Evolutionary conservation across 805 yeast species (phyloP).

Genomic region (Pichia ethanolica): DNA sequence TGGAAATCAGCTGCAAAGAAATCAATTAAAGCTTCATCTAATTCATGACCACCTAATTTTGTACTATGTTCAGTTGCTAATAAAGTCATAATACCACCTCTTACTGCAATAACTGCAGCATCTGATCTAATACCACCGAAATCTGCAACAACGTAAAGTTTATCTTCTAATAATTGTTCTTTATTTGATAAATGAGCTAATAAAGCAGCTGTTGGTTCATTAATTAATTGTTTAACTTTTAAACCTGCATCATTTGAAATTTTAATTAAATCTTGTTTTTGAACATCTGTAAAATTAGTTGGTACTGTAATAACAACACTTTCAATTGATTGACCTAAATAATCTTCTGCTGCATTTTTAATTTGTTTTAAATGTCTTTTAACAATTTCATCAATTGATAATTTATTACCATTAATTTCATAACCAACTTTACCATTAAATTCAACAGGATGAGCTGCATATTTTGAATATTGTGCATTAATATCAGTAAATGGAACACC

Average conservation of each 20-base stretch:
- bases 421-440: slow-evolving; percentile 63
- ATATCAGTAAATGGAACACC: slow-evolving; percentile 68
- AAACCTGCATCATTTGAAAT: slow-evolving; percentile 68
- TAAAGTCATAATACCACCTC: slow-evolving; percentile 90
- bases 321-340: slow-evolving; percentile 71
- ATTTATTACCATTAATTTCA: slow-evolving; percentile 47
- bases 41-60: slow-evolving; percentile 79
- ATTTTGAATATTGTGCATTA: slow-evolving; percentile 55
- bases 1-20: slow-evolving; percentile 90
- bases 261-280: slow-evolving; percentile 53
- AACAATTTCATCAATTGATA: slow-evolving; percentile 71
- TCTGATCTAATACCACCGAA: slow-evolving; percentile 95
- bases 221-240: slow-evolving; percentile 76
- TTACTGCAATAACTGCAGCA: slow-evolving; percentile 85
- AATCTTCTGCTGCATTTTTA: slow-evolving; percentile 86
- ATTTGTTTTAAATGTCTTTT: slow-evolving; percentile 78
- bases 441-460: slow-evolving; percentile 61
- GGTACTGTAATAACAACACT: slow-evolving; percentile 89
- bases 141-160: slow-evolving; percentile 85
- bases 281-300: slow-evolving; percentile 72
- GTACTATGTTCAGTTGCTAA: slow-evolving; percentile 78
- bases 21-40: slow-evolving; percentile 75
- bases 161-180: slow-evolving; percentile 50
- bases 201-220: slow-evolving; percentile 89
- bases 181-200: slow-evolving; percentile 64